These are phyloP conservation scores for Arthrobotrys pseudoclavata DNA, from an alignment of 2,329 filamentous ascomycete species.

Conservation along the genomic window DNA sequence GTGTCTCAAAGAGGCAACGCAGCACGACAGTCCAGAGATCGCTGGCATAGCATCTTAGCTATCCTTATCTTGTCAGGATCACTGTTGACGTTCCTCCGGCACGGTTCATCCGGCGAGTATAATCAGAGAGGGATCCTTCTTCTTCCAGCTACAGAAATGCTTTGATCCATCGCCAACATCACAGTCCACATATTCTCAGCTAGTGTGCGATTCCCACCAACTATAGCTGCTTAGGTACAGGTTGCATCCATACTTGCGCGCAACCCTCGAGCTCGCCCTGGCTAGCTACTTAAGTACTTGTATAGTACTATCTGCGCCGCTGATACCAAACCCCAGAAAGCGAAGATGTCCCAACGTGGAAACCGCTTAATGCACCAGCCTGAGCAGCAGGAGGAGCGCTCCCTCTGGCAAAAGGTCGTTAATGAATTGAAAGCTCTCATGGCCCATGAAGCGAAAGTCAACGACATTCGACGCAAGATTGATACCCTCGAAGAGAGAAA, in stretches of 20 bases:
- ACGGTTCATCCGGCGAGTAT: background rate
- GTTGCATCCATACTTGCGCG: background rate
- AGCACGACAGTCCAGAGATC: background rate
- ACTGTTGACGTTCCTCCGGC: background rate
- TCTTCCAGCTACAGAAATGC: background rate
- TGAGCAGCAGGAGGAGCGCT: conserved; percentile 63
- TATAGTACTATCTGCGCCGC: background rate
- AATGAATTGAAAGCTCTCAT: conserved; percentile 62
- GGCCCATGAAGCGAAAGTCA: conserved; percentile 57
- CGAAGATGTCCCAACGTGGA: conserved; percentile 56
- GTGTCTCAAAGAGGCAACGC: background rate
- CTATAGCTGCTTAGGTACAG: no score
- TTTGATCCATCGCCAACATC: conserved; percentile 8
- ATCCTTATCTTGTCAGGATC: background rate
- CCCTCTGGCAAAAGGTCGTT: conserved; percentile 63
- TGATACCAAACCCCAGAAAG: background rate
- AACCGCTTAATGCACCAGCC: conserved; percentile 62
- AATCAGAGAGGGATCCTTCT: background rate
- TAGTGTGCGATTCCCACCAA: background rate
- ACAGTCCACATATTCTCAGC: background rate
- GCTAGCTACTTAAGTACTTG: background rate
- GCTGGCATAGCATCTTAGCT: background rate
- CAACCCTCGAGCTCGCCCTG: background rate
- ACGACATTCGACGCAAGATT: conserved; percentile 55
- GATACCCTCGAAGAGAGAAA: conserved; percentile 57